Base-by-base conservation (phyloP, 768 basidiomycete species). In the Rhizopogon rudus region DNA sequence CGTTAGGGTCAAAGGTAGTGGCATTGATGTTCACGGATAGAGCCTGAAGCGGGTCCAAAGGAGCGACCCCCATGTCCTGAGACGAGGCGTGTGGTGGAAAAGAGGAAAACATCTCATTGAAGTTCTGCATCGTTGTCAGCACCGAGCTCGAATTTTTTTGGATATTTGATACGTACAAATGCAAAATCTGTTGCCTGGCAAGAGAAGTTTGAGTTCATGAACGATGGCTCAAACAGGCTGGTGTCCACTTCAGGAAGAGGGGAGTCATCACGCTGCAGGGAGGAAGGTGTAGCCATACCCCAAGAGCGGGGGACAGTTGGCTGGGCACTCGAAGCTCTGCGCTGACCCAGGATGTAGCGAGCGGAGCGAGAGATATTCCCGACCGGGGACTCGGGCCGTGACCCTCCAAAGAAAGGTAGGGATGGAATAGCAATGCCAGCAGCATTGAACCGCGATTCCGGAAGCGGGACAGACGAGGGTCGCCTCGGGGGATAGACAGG, bases 381-480 rank as follows among this genome's bases (percentile, higher is more conserved):
- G 1, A 78, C 69, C 14, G 77, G 81, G 1, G 80, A 82, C 6
- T 67, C 69, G 1, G 75, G 74, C 17, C 73, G 77, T 1, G 81
- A 79, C 0, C 62, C 52, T 5, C 62, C 39, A 0, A 72, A 55
- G 57, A 80, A 73, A 0, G 80, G 71, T 1, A 76, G 53, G 0
- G 73, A 65, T 0, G 81, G 79, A 13, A 83, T 61, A 0, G 77
- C 64, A 43, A 82, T 81, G 1, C 48, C 48, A 10, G 35, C 3
- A 3, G 70, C 69, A 53, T 69, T 64, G 56, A 65, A 67, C 5
- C 63, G 63, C 42, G 68, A 63, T 52, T 77, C 77, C 3, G 80
- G 81, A 9, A 84, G 78, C 1, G 85, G 86, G 0, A 85, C 84
- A 0, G 83, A 84, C 0, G 84, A 87, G 1, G 84, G 75, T 1